Base-by-base conservation (phyloP, 805 yeast species). In the Pichia scutulata region DNA sequence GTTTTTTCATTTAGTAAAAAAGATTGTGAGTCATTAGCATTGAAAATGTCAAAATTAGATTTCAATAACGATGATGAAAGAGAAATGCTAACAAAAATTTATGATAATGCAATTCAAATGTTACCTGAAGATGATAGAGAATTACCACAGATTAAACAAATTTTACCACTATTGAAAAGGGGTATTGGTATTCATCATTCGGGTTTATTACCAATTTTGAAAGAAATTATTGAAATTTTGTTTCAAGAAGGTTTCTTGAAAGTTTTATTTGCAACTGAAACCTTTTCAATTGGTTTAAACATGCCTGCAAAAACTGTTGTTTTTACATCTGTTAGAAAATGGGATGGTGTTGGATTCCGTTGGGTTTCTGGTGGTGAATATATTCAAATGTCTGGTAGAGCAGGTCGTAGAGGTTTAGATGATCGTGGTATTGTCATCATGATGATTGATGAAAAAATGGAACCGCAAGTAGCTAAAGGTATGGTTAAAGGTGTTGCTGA, bases 321-420 rank as follows among this genome's bases (percentile, higher is more conserved):
- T 2, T 93, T 93, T 68, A 93, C 99, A 0, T 87, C 92, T 33
- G 99, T 93, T 21, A 81, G 99, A 65, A 93, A 93, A 67, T 93
- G 97, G 96, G 99, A 93, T 71, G 99, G 99, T 60, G 82, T 80
- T 55, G 95, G 92, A 19, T 89, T 92, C 75, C 82, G 99, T 70
- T 93, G 99, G 99, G 97, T 93, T 30, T 87, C 96, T 50, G 99
- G 99, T 52, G 99, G 99, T 73, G 99, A 93, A 71, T 93, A 93
- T 70, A 93, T 93, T 64, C 99, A 93, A 72, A 93, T 93, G 99
- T 88, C 97, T 43, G 99, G 99, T 57, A 83, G 99, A 70, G 99
- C 99, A 22, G 99, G 99, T 60, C 90, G 99, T 76, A 87, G 99
- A 77, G 99, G 99, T 64, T 78, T 93, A 60, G 99, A 93, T 76